Conservation (phyloP, 768 basidiomycete genomes). For the Rhizopogon sp. region DNA sequence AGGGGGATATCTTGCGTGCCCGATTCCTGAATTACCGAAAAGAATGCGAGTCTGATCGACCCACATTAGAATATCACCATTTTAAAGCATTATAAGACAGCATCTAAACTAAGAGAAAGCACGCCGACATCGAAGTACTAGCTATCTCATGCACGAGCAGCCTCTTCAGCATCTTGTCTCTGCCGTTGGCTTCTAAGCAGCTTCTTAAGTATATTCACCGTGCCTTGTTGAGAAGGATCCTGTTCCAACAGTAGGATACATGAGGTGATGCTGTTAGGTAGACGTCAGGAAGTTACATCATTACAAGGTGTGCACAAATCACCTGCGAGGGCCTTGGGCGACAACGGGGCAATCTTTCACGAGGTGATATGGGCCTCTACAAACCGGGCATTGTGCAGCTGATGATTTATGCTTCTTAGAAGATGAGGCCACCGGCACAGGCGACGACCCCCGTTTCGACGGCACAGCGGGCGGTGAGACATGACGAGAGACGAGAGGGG, state of each 20-base stretch:
- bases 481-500: background rate
- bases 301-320: conserved; percentile 5
- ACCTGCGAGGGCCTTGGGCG: conserved; percentile 51
- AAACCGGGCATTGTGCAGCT: conserved; percentile 43
- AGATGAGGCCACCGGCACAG: conserved; percentile 15
- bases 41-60: too few species aligned
- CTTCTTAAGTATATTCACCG: conserved; percentile 34
- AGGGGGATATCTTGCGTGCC: too few species aligned
- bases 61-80: too few species aligned
- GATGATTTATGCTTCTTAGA: conserved; percentile 35
- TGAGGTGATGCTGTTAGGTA: conserved; percentile 31
- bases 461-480: conserved; percentile 8
- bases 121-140: background rate
- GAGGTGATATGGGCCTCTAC: conserved; percentile 39
- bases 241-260: conserved; percentile 41
- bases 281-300: conserved; percentile 4
- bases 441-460: conserved; percentile 34
- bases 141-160: background rate
- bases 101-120: background rate
- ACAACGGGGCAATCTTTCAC: conserved; percentile 55
- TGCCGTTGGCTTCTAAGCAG: conserved; percentile 34
- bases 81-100: background rate
- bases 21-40: too few species aligned
- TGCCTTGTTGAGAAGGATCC: conserved; percentile 30
- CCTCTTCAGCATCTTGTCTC: conserved; percentile 12